Base-by-base conservation (phyloP, 2,329 filamentous ascomycete genomes). In the Ophiostoma sp. region DNA sequence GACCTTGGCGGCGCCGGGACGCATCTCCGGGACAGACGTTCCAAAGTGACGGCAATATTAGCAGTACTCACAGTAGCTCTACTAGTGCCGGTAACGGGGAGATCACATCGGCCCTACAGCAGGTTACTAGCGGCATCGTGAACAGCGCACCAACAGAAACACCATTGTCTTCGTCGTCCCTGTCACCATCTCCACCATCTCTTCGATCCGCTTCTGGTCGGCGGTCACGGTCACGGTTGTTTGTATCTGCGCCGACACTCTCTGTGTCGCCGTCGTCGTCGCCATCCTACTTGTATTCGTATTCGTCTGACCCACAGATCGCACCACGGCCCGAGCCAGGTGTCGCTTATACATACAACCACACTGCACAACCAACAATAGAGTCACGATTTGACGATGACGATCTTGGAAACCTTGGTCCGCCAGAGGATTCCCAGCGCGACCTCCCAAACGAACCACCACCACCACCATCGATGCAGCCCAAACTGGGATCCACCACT, bases 1-100 rank as follows among this genome's bases (percentile, higher is more conserved):
- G 73, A 42, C 72, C 73, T 66, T 76, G 75, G 74, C 72, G 72
- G 38, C 70, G 69, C 38, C 62, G 63, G 44, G 65, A 66, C 12
- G 14, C 62, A 38, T 16, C 55, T n/a, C n/a, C 16, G 6, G 42
- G 41, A 18, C 27, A 27, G 27, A 27, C 64, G 52, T 8, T 36
- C 62, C 65, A 64, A 8, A 18, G 63, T 6, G 27, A 18, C 8
- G n/a, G 27, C n/a, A 9, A 3, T 47, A 40, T 38, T 38, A 42
- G 42, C 41, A 52, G 4, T 16, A 47, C 52, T 8, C 4, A 58
- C 14, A 42, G n/a, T 36, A 27, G 27, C 27, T 27, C 27, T 27
- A 27, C 27, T 27, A 27, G 27, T 27, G 27, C 27, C 27, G 27
- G 27, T 27, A 27, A 27, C 27, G 27, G 27, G 27, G 27, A 27